These are phyloP conservation scores for Nicotiana sylvestris DNA, from an alignment of 257 asterid species.

Conservation along the genomic window DNA sequence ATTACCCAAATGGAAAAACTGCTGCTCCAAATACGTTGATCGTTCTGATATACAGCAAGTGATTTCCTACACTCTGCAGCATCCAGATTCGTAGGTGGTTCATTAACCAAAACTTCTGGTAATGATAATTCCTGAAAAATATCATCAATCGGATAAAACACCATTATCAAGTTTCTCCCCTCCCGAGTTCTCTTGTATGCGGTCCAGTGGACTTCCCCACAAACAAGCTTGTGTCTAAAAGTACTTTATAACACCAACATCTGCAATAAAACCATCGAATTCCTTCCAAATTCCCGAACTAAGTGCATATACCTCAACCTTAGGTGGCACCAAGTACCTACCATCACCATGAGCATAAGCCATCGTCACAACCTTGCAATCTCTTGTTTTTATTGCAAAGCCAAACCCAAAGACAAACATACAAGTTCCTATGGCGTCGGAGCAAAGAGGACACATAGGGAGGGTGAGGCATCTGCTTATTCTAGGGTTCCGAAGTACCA, in stretches of 20 bases:
- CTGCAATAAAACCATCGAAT: neutral
- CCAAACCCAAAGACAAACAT: slow-evolving; percentile 14
- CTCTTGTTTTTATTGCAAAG: slow-evolving; percentile 4
- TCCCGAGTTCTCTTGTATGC: neutral
- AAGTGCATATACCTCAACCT: slow-evolving; percentile 16
- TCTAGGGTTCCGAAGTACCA: slow-evolving; percentile 35
- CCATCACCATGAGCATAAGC: slow-evolving; percentile 7
- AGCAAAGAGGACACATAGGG: neutral
- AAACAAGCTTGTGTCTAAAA: slow-evolving; percentile 9
- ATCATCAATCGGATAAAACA: slow-evolving; percentile 11
- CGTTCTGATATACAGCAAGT: slow-evolving; percentile 10
- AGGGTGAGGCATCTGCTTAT: slow-evolving; percentile 18
- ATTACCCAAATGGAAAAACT: slow-evolving; percentile 19
- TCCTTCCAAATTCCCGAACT: slow-evolving; percentile 10
- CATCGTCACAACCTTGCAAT: slow-evolving; percentile 15
- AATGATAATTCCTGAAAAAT: slow-evolving; percentile 10
- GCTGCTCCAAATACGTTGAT: neutral
- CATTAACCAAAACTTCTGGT: slow-evolving; percentile 4
- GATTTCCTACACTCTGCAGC: neutral
- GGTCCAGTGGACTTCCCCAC: slow-evolving; percentile 10
- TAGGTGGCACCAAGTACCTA: slow-evolving; percentile 25
- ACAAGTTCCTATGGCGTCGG: too few species aligned
- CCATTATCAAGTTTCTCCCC: slow-evolving; percentile 11
- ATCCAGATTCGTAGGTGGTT: neutral
- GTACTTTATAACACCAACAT: slow-evolving; percentile 11